Percentiles rank a stretch among this genome's conserved stretches.
Conservation (phyloP, 441 rosid genomes). For the Erodium texanum region DNA sequence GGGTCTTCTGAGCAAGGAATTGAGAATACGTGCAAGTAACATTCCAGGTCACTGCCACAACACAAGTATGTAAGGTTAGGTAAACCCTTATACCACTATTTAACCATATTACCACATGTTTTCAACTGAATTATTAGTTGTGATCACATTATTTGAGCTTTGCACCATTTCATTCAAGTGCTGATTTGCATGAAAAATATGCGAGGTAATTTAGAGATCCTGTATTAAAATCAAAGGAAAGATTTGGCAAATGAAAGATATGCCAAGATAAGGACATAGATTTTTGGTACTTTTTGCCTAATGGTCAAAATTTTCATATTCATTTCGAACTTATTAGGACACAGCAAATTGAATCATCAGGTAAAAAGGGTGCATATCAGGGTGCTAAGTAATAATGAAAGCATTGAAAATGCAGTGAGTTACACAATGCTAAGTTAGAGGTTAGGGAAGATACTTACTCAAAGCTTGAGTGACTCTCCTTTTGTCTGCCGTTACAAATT, state of each 20-base stretch:
- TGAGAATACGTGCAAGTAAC: constrained; percentile 95
- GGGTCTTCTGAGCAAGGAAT: constrained; percentile 66
- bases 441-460: background rate
- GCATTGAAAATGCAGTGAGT: no score
- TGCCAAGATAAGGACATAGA: no score
- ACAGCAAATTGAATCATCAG: no score
- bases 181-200: background rate
- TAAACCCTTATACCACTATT: constrained; percentile 10
- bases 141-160: constrained; percentile 3
- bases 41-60: constrained; percentile 76
- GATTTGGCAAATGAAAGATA: background rate
- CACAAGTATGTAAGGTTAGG: constrained; percentile 7
- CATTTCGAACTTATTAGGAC: background rate
- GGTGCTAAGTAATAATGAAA: no score
- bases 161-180: background rate
- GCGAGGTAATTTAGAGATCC: background rate
- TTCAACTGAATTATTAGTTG: background rate
- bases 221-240: background rate
- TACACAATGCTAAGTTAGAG: background rate
- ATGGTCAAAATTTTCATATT: background rate
- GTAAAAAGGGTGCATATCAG: no score
- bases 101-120: background rate
- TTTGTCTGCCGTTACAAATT: constrained; percentile 46
- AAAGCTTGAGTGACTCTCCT: constrained; percentile 65
- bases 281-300: background rate